Conservation (phyloP, 345 rosid species). For the Eucalyptus pauciflora region DNA sequence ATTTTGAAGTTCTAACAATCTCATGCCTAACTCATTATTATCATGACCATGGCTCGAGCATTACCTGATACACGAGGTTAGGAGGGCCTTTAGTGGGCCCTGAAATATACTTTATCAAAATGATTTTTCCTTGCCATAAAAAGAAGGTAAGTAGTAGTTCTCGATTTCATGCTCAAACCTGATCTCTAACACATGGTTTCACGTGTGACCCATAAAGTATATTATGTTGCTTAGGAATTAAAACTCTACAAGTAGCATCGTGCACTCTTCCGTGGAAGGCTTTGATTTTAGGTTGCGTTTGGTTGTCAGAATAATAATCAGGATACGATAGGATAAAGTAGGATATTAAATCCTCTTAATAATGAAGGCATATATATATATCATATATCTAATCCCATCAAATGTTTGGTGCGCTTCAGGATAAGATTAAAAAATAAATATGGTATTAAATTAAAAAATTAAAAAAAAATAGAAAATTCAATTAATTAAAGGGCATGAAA, state of each 20-base stretch:
- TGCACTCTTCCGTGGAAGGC: not conserved
- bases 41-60: not conserved
- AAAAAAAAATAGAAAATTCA: no score
- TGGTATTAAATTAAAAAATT: no score
- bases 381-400: no score
- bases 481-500: no score
- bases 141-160: not conserved
- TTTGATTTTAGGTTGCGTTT: not conserved
- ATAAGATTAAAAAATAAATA: no score
- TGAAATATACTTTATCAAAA: no score
- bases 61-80: not conserved
- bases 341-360: no score
- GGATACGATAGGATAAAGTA: accelerated
- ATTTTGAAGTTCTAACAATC: not conserved
- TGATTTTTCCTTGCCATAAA: not conserved
- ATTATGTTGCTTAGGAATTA: not conserved
- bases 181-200: not conserved
- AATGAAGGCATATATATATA: no score
- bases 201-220: not conserved
- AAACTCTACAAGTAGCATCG: accelerated
- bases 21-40: not conserved
- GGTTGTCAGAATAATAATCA: accelerated
- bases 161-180: not conserved
- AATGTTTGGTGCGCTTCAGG: no score
- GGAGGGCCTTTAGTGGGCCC: not conserved